Evolutionary conservation across 129 eudicot species (phyloP), one percentile per base, ranked within the genome.

Genomic region (Artemisia annua): DNA sequence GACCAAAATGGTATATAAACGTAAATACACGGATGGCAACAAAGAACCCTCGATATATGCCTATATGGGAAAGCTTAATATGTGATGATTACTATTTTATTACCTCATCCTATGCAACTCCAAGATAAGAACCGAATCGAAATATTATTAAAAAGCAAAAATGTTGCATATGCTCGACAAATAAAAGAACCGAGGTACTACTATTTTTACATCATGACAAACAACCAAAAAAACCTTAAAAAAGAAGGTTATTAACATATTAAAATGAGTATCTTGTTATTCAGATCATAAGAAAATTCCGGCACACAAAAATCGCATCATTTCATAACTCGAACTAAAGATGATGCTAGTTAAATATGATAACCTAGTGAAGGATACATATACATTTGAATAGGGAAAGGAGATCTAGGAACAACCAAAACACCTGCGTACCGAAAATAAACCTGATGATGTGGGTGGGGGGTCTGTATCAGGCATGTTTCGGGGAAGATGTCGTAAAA

Each of bases 401-500:
- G 56, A 14, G 19, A 69, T 56, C 80, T 87, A 92, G 11, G 96
- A 68, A 85, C 96, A 89, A 18, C 97, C 97, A 66, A 94, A 90
- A 84, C 98, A 94, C 74, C 48, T 75, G 11, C 96, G 75, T 70
- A 94, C 14, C 2, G 96, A 84, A 79, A 85, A 84, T 60, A 81
- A 44, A 24, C 77, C 84, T 14, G 97, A 70, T 30, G 92, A 43
- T 44, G 71, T 15, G 10, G 57, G 78, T 17, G 88, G 85, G 57
- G 81, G 73, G 35, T 78, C 84, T 0, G 80, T 61, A 39, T 79
- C 94, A 7, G 74, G 75, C 48, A 52, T 79, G 46, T 73, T 78
- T 39, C 72, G 81, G 7, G 98, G 97, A 76, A 89, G 86, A 55
- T 94, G 98, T 79, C 86, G 87, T 30, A 85, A 72, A 79, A 94